Percentiles rank a stretch among this genome's conserved stretches.
Evolutionary conservation across 1,139 yeast genomes (phyloP).

Genomic region (Suhomyces bolitotheri): DNA sequence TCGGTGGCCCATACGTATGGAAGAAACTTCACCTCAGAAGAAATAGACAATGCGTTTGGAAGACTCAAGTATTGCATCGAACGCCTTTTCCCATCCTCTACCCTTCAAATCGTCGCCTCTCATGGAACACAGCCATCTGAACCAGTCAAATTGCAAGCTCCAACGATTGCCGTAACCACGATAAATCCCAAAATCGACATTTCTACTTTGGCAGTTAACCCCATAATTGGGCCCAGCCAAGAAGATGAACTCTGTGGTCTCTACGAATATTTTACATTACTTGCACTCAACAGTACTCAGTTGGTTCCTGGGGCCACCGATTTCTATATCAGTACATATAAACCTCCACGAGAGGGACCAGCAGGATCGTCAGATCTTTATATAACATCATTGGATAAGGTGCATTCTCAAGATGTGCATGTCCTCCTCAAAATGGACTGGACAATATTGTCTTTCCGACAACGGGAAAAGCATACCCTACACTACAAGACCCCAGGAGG

Average conservation of each 20-base stretch:
- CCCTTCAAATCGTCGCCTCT: too few relatives aligned
- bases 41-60: neutral
- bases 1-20: conserved; percentile 15
- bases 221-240: neutral
- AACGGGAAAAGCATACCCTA: conserved; percentile 1
- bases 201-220: conserved; percentile 1
- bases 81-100: neutral
- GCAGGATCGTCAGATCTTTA: neutral
- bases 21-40: conserved; percentile 3
- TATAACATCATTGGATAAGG: neutral
- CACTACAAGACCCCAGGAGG: conserved; percentile 4
- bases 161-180: neutral
- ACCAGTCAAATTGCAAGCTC: neutral
- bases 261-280: conserved; percentile 23
- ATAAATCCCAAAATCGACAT: conserved; percentile 6
- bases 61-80: neutral
- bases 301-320: conserved; percentile 15
- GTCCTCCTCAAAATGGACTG: neutral
- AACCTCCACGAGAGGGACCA: conserved; percentile 10
- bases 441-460: conserved; percentile 1
- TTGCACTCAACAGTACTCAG: conserved; percentile 20
- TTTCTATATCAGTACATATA: conserved; percentile 18
- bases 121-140: too few relatives aligned
- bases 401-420: conserved; percentile 1
- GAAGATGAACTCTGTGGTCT: conserved; percentile 12